Conservation (phyloP, 805 yeast species). For the Candida piceae region DNA sequence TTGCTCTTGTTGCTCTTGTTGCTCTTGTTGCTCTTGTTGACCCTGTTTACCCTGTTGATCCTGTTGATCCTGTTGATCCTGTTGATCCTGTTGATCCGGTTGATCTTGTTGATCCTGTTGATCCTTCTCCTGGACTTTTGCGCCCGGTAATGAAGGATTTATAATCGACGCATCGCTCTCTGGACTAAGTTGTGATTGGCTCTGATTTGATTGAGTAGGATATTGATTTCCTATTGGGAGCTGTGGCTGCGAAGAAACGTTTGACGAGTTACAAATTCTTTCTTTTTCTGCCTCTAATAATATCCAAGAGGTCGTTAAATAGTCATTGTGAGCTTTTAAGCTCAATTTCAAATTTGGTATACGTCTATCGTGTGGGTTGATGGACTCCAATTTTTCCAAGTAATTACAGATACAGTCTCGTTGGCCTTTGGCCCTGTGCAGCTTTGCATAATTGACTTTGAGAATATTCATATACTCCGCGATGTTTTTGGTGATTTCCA, state of each 20-base stretch:
- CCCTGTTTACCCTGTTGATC: not conserved
- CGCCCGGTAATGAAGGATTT: too few species aligned
- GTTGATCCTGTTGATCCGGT: constrained; percentile 1
- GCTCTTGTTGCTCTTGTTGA: not conserved
- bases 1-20: constrained; percentile 1
- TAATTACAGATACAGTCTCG: not conserved
- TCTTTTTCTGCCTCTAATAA: not conserved
- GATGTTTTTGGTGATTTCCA: too few species aligned
- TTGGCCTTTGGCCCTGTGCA: not conserved
- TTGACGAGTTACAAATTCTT: not conserved
- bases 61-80: not conserved
- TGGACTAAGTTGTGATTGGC: too few species aligned
- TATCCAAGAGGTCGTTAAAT: not conserved
- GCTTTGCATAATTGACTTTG: not conserved
- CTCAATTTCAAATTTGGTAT: not conserved
- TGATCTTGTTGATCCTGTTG: constrained; percentile 2
- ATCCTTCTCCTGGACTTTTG: not conserved
- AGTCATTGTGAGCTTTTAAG: not conserved
- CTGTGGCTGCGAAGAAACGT: not conserved
- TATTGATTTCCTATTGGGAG: too few species aligned
- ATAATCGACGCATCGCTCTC: too few species aligned
- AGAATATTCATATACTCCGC: too few species aligned
- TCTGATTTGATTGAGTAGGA: not conserved
- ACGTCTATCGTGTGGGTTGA: not conserved
- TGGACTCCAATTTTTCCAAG: not conserved